Conservation (phyloP, 2,329 filamentous ascomycete genomes). For the Westerdykella aurantiaca region DNA sequence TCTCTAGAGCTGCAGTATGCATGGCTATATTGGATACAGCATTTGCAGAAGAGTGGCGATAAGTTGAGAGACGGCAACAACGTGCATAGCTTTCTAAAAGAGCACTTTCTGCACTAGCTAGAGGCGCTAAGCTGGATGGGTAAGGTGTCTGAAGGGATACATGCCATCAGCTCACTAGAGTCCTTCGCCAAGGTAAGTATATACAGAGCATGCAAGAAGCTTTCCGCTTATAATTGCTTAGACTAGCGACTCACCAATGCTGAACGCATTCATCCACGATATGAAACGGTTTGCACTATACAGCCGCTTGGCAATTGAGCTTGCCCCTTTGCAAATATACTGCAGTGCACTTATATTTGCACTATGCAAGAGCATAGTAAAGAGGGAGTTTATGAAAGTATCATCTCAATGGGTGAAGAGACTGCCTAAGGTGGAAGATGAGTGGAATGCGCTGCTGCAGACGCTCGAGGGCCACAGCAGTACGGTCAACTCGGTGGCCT, state of each 20-base stretch:
- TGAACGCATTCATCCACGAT: too few relatives aligned
- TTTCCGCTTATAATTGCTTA: too few relatives aligned
- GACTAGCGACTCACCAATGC: too few relatives aligned
- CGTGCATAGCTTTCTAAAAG: slow-evolving; percentile 33
- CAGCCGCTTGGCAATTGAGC: slow-evolving; percentile 1
- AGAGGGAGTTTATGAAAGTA: too few relatives aligned
- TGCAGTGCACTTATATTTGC: slow-evolving; percentile 4
- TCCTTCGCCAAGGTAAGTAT: background rate
- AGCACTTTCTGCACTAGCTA: slow-evolving; percentile 42
- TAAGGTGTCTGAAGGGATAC: slow-evolving; percentile 2
- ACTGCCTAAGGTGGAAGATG: too few relatives aligned
- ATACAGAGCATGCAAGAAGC: too few relatives aligned
- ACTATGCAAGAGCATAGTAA: slow-evolving; percentile 1
- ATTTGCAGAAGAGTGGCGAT: slow-evolving; percentile 13
- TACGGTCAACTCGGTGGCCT: background rate
- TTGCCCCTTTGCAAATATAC: slow-evolving; percentile 5
- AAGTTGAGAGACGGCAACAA: slow-evolving; percentile 17
- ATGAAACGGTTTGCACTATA: background rate
- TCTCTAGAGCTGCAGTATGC: slow-evolving; percentile 31
- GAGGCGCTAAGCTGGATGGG: slow-evolving; percentile 39
- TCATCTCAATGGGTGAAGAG: too few relatives aligned
- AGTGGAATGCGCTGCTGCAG: background rate
- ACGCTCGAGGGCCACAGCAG: background rate
- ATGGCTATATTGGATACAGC: slow-evolving; percentile 32
- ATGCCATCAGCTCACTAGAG: background rate